Conservation (phyloP, 2,329 filamentous ascomycete genomes). For the Dactylellina cionopaga region DNA sequence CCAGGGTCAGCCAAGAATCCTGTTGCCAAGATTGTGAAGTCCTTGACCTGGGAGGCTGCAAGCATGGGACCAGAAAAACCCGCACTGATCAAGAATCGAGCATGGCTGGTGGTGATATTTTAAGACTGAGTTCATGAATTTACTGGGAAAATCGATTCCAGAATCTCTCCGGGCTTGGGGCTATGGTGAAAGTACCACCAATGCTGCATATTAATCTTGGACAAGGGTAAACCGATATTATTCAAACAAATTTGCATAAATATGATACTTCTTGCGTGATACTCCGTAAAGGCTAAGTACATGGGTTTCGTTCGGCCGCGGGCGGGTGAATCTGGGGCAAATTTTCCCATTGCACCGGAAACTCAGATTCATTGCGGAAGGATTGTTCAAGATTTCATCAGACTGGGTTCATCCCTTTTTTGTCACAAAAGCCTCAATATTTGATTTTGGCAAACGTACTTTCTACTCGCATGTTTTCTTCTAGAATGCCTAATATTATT, state of each 20-base stretch:
- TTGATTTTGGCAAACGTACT: no score
- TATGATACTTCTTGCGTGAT: constrained; percentile 41
- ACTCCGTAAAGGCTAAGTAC: constrained; percentile 45
- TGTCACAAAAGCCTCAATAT: no score
- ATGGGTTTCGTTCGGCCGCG: not conserved
- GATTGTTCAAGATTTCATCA: not conserved
- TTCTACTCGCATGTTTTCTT: no score
- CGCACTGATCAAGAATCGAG: constrained; percentile 28
- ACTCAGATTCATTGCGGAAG: not conserved
- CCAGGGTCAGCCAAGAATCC: constrained; percentile 25
- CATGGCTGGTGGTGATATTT: constrained; percentile 18
- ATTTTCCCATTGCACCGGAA: constrained; percentile 8
- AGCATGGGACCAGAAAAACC: constrained; percentile 40
- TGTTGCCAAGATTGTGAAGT: constrained; percentile 18
- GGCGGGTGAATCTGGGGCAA: not conserved
- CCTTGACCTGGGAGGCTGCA: not conserved
- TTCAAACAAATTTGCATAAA: constrained; percentile 43
- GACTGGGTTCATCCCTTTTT: not conserved
- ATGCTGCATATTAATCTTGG: not conserved
- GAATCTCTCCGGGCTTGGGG: constrained; percentile 46
- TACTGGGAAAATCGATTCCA: constrained; percentile 29
- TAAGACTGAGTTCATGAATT: not conserved
- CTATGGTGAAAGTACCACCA: not conserved
- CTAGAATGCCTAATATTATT: no score
- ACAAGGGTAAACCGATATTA: constrained; percentile 22